Conservation (phyloP, 192 early-diverging fungal species). For the Gryganskiella cystojenkinii region DNA sequence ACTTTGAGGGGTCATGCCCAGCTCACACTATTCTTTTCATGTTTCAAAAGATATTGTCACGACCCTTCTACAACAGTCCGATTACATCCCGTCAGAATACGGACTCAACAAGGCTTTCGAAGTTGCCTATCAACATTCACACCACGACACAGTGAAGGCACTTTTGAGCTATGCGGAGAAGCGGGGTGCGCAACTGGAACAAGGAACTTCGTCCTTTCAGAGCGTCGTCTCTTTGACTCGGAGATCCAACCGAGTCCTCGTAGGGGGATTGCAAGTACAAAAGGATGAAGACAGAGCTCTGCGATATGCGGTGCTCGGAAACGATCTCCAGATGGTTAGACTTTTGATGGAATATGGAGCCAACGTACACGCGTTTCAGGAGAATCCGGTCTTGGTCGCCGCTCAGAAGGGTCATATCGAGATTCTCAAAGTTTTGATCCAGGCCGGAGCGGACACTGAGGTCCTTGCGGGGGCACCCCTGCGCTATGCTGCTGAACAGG, state of each 20-base stretch:
- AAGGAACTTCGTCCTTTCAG: not conserved
- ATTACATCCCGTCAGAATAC: slow-evolving; percentile 36
- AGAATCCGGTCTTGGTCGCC: slow-evolving; percentile 31
- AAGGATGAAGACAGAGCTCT: slow-evolving; percentile 46
- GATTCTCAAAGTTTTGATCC: slow-evolving; percentile 33
- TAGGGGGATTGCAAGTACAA: slow-evolving; percentile 33
- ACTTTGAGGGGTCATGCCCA: no score
- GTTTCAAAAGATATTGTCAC: slow-evolving; percentile 14
- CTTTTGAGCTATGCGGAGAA: slow-evolving; percentile 39
- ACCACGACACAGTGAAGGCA: slow-evolving; percentile 28
- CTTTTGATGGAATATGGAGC: slow-evolving; percentile 44
- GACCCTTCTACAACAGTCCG: slow-evolving; percentile 22
- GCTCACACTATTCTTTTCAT: not conserved
- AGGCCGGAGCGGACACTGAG: slow-evolving; percentile 39
- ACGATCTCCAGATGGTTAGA: slow-evolving; percentile 47
- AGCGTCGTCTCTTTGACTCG: slow-evolving; percentile 13
- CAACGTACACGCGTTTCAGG: slow-evolving; percentile 44
- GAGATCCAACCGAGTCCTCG: slow-evolving; percentile 29
- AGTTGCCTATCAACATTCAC: slow-evolving; percentile 38
- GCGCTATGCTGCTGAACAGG: slow-evolving; percentile 28
- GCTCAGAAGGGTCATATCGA: slow-evolving; percentile 46
- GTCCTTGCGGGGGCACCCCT: slow-evolving; percentile 28
- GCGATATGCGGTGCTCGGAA: slow-evolving; percentile 47
- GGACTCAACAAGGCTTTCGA: slow-evolving; percentile 52
- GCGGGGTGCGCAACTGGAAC: slow-evolving; percentile 15